Percentiles rank a stretch among this genome's conserved stretches.
These are phyloP conservation scores for Tetrahymena thermophila DNA, from an alignment of 73 alveolate genomes.

Conservation along the genomic window DNA sequence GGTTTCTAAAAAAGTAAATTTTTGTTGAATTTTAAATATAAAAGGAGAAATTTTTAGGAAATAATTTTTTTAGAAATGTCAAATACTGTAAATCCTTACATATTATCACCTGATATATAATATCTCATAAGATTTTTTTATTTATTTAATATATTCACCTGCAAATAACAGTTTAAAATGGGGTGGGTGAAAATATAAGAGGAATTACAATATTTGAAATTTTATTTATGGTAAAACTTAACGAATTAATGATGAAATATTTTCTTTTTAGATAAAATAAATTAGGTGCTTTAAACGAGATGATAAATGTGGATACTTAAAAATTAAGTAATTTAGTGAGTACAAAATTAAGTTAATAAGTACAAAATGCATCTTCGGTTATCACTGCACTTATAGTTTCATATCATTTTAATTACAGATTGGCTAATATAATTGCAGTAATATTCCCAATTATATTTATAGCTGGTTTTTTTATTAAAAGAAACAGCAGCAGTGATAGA, in stretches of 20 bases:
- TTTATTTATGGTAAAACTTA: no score
- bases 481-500: background rate
- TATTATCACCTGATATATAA: no score
- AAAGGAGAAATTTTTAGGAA: no score
- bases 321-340: background rate
- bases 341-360: background rate
- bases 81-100: no score
- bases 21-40: background rate
- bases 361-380: background rate
- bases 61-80: no score
- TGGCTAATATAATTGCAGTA: background rate
- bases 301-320: background rate
- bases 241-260: no score
- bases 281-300: background rate
- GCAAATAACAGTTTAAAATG: no score
- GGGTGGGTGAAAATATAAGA: no score
- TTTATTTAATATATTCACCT: no score
- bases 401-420: background rate
- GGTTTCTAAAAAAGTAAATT: background rate
- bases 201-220: no score
- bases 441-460: background rate
- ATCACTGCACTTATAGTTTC: background rate
- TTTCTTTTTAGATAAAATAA: background rate
- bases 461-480: background rate
- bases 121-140: no score